Evolutionary conservation across 2,329 filamentous ascomycete species (phyloP).

Genomic region (Aspergillus ibericus): DNA sequence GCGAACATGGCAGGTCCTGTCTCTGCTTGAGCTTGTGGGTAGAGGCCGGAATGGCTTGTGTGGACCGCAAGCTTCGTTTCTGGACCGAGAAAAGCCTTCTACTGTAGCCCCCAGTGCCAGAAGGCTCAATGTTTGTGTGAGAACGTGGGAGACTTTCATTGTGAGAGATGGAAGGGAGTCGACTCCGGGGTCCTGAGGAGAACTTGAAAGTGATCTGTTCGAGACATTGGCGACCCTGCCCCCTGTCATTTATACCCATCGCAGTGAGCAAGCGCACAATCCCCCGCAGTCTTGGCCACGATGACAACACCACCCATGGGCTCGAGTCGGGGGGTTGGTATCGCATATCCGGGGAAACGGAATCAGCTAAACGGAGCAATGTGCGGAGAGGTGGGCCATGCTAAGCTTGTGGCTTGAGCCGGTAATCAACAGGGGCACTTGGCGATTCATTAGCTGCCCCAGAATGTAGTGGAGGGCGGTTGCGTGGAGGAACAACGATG

Average conservation of each 20-base stretch:
- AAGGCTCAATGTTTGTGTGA: conserved; percentile 25
- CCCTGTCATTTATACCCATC: background rate
- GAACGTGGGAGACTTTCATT: conserved; percentile 28
- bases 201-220: background rate
- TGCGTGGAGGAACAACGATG: background rate
- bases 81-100: conserved; percentile 21
- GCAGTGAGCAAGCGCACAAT: background rate
- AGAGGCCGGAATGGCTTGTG: conserved; percentile 32
- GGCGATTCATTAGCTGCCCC: background rate
- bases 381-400: background rate
- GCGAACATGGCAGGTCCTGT: conserved; percentile 31
- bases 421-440: background rate
- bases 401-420: conserved; percentile 1
- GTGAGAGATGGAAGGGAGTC: background rate
- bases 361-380: background rate
- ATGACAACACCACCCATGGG: background rate
- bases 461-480: background rate
- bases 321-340: background rate
- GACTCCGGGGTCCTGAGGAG: background rate
- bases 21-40: conserved; percentile 25
- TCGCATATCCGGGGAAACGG: conserved; percentile 3
- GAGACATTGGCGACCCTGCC: background rate
- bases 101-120: conserved; percentile 20
- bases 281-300: background rate
- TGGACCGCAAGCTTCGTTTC: conserved; percentile 29